phyloP scores from a whole-genome alignment of 1,284 basidiomycete genomes.

The Uromyces viciae-fabae region DNA sequence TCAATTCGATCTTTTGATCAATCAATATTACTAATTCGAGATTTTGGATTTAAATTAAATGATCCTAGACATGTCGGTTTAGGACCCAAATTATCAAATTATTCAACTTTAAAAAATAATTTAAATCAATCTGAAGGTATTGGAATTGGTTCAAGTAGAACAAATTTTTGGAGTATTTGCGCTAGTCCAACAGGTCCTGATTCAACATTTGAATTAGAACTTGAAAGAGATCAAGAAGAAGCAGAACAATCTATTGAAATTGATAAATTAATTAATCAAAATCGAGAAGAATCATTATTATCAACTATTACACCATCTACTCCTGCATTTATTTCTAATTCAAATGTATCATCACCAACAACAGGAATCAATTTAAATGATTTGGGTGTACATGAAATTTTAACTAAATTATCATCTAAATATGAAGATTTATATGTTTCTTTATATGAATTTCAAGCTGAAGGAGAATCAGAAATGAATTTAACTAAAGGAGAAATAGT shows the following conservation, averaged over 20 bases:
- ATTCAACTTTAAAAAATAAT: background rate
- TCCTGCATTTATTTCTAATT: background rate
- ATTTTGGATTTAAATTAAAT: slow-evolving; percentile 23
- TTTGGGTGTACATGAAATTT: background rate
- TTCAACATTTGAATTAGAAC: background rate
- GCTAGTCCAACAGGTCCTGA: slow-evolving; percentile 5
- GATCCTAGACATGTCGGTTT: slow-evolving; percentile 20
- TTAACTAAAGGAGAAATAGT: slow-evolving; percentile 31
- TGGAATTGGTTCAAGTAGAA: background rate
- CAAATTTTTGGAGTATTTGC: slow-evolving; percentile 10
- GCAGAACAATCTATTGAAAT: slow-evolving; percentile 15
- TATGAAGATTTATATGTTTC: slow-evolving; percentile 20
- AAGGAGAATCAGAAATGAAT: slow-evolving; percentile 30
- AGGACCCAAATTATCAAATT: background rate
- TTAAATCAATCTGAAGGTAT: background rate
- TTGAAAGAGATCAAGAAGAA: slow-evolving; percentile 9
- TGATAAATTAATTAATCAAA: slow-evolving; percentile 12
- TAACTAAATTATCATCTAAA: background rate
- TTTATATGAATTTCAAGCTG: slow-evolving; percentile 29
- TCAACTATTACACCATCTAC: background rate
- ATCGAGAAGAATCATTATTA: background rate
- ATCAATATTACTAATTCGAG: slow-evolving; percentile 5
- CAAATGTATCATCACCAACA: background rate
- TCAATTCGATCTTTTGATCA: background rate
- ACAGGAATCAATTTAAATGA: background rate